A percentile compares a stretch with the other conserved stretches of the same genome.
Conservation (phyloP, 2,329 filamentous ascomycete genomes). For the Microsporum canis region DNA sequence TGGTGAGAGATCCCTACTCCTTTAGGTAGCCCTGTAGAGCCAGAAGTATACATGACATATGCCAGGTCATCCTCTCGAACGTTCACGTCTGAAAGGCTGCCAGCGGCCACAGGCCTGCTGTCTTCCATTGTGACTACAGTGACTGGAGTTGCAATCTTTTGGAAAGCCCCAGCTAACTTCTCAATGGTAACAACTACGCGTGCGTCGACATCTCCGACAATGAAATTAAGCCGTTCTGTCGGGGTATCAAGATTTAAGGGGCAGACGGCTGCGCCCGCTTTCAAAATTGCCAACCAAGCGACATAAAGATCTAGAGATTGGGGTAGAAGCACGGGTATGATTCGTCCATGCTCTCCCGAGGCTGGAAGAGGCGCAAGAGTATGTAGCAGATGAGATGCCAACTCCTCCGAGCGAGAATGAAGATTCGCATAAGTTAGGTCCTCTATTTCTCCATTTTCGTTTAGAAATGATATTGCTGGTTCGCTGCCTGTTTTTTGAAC, state of each 20-base stretch:
- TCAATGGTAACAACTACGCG: constrained; percentile 53
- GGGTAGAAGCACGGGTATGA: constrained; percentile 66
- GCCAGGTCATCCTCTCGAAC: constrained; percentile 40
- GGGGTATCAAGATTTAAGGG: constrained; percentile 71
- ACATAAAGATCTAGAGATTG: constrained; percentile 71
- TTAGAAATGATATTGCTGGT: constrained; percentile 54
- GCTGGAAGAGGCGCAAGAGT: constrained; percentile 18
- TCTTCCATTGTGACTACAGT: background rate
- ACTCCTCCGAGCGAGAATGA: constrained; percentile 44
- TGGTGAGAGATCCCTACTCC: constrained; percentile 72
- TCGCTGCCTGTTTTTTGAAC: constrained; percentile 35
- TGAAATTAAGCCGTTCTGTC: constrained; percentile 64
- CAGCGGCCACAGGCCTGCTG: background rate
- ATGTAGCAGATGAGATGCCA: constrained; percentile 43
- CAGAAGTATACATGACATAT: constrained; percentile 90
- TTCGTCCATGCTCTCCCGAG: constrained; percentile 14
- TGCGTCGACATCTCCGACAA: constrained; percentile 64
- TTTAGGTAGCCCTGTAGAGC: constrained; percentile 80
- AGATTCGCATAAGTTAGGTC: constrained; percentile 52
- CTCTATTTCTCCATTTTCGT: constrained; percentile 35
- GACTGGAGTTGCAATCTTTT: constrained; percentile 12
- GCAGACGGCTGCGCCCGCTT: constrained; percentile 75
- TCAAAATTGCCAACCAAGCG: constrained; percentile 63
- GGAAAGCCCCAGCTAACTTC: constrained; percentile 17
- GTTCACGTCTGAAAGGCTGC: constrained; percentile 5